phyloP scores from a whole-genome alignment of 768 basidiomycete genomes.

The Suillus variegatus region DNA sequence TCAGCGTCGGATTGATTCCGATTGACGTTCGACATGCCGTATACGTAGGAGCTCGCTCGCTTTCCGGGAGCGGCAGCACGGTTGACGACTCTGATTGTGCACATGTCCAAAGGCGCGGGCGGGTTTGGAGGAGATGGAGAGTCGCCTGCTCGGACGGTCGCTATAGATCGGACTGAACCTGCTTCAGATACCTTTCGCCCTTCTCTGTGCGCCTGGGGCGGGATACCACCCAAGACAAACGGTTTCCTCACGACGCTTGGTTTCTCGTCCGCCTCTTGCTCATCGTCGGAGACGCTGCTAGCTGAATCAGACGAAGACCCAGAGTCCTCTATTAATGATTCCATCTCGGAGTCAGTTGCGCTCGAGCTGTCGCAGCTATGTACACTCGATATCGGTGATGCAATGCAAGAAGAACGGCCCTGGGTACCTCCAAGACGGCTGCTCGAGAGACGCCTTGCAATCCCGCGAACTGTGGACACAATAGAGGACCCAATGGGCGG shows the following conservation, averaged over 20 bases:
- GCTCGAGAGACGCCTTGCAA: slow-evolving; percentile 58
- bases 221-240: slow-evolving; percentile 49
- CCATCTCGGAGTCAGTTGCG: slow-evolving; percentile 57
- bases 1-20: slow-evolving; percentile 15
- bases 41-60: slow-evolving; percentile 30
- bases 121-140: slow-evolving; percentile 21
- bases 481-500: slow-evolving; percentile 36
- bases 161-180: slow-evolving; percentile 35
- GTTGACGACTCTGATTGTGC: slow-evolving; percentile 29
- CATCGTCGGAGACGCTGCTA: slow-evolving; percentile 48
- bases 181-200: slow-evolving; percentile 39
- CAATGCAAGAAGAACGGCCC: slow-evolving; percentile 21
- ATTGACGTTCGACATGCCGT: slow-evolving; percentile 21
- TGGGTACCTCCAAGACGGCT: slow-evolving; percentile 36
- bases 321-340: slow-evolving; percentile 63
- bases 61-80: slow-evolving; percentile 22
- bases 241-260: slow-evolving; percentile 32
- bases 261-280: slow-evolving; percentile 31
- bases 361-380: slow-evolving; percentile 47
- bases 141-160: slow-evolving; percentile 35
- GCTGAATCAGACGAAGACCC: slow-evolving; percentile 55
- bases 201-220: slow-evolving; percentile 43
- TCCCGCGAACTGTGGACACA: slow-evolving; percentile 56
- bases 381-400: slow-evolving; percentile 37
- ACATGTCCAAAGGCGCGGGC: slow-evolving; percentile 16